phyloP scores from a whole-genome alignment of 441 rosid genomes.

The Corymbia calophylla region DNA sequence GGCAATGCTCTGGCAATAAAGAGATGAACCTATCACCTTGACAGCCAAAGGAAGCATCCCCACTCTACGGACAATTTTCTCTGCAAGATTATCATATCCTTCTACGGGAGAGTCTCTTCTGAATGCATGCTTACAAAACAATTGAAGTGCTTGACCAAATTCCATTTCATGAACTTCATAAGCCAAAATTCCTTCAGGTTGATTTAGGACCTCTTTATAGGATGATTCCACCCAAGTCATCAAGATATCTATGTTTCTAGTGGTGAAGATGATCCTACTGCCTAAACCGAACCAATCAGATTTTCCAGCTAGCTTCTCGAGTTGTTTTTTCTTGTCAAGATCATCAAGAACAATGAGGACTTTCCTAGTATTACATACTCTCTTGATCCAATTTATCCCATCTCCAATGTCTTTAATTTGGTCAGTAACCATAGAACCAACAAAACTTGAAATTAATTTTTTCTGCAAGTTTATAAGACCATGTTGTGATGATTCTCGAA shows the following conservation, averaged over 20 bases:
- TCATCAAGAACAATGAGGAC: not conserved
- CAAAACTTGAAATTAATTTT: not conserved
- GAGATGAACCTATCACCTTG: not conserved
- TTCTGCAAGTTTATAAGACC: not conserved
- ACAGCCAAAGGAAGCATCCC: not conserved
- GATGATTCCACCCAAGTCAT: not conserved
- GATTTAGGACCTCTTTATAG: not conserved
- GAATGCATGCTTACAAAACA: not conserved
- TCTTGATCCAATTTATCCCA: not conserved
- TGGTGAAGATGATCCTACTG: not conserved
- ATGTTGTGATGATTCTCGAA: not conserved
- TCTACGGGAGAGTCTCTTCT: accelerated
- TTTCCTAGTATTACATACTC: not conserved
- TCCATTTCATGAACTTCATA: not conserved
- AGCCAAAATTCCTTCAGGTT: not conserved
- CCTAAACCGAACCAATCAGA: not conserved
- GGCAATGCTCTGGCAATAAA: not conserved
- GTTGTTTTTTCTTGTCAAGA: not conserved
- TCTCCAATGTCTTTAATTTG: not conserved
- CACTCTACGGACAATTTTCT: accelerated
- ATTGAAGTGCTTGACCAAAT: not conserved
- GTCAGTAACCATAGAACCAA: not conserved
- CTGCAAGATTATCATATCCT: not conserved
- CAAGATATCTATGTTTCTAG: not conserved
- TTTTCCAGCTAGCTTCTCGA: not conserved